Evolutionary conservation across 2,329 filamentous ascomycete genomes (phyloP).

Genomic region (Fusarium pilosicola): DNA sequence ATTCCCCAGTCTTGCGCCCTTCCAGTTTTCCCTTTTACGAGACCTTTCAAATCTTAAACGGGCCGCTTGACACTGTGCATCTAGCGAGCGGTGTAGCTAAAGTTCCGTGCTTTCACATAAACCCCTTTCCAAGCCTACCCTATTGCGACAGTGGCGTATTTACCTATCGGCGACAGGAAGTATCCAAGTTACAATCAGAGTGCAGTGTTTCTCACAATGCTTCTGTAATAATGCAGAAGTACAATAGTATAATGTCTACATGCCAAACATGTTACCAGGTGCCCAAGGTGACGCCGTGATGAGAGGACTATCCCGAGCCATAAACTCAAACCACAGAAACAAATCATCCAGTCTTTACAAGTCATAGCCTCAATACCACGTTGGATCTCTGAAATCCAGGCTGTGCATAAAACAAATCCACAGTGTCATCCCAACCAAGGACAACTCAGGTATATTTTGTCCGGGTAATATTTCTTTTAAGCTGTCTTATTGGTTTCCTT

Average conservation of each 20-base stretch:
- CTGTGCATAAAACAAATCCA: background rate
- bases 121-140: background rate
- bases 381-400: background rate
- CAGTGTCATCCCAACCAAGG: background rate
- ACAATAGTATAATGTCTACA: background rate
- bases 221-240: background rate
- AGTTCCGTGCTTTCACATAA: background rate
- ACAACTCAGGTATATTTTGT: background rate
- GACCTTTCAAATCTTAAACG: background rate
- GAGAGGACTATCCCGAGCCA: background rate
- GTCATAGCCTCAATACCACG: background rate
- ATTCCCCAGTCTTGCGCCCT: background rate
- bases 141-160: background rate
- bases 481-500: background rate
- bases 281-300: background rate
- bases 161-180: background rate
- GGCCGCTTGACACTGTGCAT: background rate
- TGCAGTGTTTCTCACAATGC: background rate
- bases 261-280: background rate
- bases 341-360: background rate
- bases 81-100: background rate
- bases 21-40: background rate
- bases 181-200: background rate
- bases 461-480: background rate
- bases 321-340: too few relatives aligned